A percentile compares a stretch with the other conserved stretches of the same genome.
Evolutionary conservation across 805 yeast species (phyloP).

Genomic region (Peterozyma toletana): DNA sequence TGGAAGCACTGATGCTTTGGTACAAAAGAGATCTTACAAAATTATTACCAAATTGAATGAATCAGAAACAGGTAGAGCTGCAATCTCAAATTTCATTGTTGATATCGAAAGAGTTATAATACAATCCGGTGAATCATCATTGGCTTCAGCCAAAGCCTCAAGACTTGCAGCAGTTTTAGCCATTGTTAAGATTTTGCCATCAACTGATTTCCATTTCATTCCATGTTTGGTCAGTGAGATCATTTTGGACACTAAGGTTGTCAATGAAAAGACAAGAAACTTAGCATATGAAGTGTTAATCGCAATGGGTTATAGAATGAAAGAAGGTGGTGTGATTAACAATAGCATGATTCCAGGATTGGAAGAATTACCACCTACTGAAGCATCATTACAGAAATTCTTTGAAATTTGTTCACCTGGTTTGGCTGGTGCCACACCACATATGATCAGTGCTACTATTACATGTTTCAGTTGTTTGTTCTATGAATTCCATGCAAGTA

Average conservation of each 20-base stretch:
- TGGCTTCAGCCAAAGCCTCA: slow-evolving; percentile 73
- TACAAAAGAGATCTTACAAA: slow-evolving; percentile 88
- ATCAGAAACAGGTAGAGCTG: slow-evolving; percentile 51
- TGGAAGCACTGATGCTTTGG: slow-evolving; percentile 47
- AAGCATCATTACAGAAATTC: slow-evolving; percentile 70
- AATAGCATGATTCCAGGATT: slow-evolving; percentile 63
- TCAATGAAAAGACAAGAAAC: slow-evolving; percentile 86
- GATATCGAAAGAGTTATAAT: slow-evolving; percentile 57
- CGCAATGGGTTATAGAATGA: slow-evolving; percentile 75
- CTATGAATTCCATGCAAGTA: slow-evolving; percentile 70
- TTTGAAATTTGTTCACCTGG: slow-evolving; percentile 96
- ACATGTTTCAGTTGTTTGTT: slow-evolving; percentile 84
- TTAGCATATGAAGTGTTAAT: slow-evolving; percentile 70
- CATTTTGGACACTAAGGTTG: slow-evolving; percentile 84
- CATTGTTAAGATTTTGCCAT: slow-evolving; percentile 57
- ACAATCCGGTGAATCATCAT: slow-evolving; percentile 48
- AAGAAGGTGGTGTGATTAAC: slow-evolving; percentile 56
- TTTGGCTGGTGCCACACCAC: slow-evolving; percentile 86
- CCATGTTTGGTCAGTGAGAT: slow-evolving; percentile 83
- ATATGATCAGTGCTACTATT: slow-evolving; percentile 95
- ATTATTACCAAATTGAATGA: slow-evolving; percentile 67
- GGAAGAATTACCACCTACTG: slow-evolving; percentile 55
- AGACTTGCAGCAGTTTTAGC: slow-evolving; percentile 64
- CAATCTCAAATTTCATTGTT: slow-evolving; percentile 42
- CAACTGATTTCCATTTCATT: slow-evolving; percentile 61